phyloP scores from a whole-genome alignment of 306 rosid genomes.

The Hylodesmum podocarpum region DNA sequence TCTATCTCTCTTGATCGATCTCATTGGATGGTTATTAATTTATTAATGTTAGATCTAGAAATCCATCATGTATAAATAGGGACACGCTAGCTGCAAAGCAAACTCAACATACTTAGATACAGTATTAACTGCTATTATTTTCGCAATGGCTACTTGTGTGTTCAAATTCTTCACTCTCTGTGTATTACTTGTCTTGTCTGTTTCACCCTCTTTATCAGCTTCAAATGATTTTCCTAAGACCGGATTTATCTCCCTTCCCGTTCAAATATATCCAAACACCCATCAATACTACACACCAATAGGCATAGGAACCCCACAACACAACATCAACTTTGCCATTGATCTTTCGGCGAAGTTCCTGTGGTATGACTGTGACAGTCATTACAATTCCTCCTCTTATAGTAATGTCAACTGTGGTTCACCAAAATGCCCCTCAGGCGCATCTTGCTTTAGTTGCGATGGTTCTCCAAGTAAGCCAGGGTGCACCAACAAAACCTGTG shows the following conservation, averaged over 20 bases:
- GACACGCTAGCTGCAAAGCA: too few species aligned
- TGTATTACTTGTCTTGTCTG: neutral
- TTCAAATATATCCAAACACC: neutral
- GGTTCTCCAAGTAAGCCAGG: conserved; percentile 2
- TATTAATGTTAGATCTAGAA: too few species aligned
- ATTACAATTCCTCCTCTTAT: conserved; percentile 15
- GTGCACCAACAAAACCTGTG: neutral
- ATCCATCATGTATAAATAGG: too few species aligned
- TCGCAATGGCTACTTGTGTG: too few species aligned
- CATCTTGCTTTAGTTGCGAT: neutral
- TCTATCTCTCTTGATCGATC: too few species aligned
- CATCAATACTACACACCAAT: conserved; percentile 13
- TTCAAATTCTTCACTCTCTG: neutral
- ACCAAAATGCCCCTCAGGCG: neutral
- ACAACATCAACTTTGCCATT: neutral
- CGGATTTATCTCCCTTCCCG: neutral
- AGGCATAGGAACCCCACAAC: conserved; percentile 25
- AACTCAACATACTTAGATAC: too few species aligned
- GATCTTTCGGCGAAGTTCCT: conserved; percentile 12
- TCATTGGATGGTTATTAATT: too few species aligned
- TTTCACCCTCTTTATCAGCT: neutral
- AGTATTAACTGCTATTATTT: too few species aligned
- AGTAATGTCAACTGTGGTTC: neutral
- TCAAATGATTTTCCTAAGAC: neutral
- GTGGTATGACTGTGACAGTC: neutral